phyloP scores from a whole-genome alignment of 192 early-diverging fungal genomes.

The Pilaira anomala region DNA sequence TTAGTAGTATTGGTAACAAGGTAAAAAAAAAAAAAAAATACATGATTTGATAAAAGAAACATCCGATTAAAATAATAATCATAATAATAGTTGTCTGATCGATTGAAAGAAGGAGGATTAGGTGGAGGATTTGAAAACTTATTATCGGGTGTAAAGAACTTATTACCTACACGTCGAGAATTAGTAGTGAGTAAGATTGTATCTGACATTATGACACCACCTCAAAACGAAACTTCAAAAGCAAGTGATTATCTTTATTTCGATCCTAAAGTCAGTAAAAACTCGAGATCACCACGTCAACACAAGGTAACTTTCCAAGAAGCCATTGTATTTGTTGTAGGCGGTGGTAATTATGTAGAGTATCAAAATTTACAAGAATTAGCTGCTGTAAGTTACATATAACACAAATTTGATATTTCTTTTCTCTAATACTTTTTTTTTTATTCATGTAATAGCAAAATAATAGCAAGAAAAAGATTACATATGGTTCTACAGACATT shows the following conservation, averaged over 20 bases:
- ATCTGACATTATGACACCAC: constrained; percentile 79
- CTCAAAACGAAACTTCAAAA: constrained; percentile 43
- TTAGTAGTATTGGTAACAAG: constrained; percentile 70
- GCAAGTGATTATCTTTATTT: constrained; percentile 86
- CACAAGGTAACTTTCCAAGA: constrained; percentile 71
- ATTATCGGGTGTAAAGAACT: constrained; percentile 89
- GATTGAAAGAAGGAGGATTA: constrained; percentile 63
- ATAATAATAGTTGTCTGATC: constrained; percentile 64
- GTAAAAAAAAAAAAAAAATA: no score
- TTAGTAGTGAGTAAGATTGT: constrained; percentile 82
- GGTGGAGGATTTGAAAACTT: constrained; percentile 71
- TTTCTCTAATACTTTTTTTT: constrained; percentile 15
- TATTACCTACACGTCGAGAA: constrained; percentile 89
- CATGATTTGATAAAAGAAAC: no score
- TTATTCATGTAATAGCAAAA: constrained; percentile 39
- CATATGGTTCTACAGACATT: constrained; percentile 93
- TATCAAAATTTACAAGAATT: constrained; percentile 94
- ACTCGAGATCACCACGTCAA: constrained; percentile 41
- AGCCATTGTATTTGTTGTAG: constrained; percentile 96
- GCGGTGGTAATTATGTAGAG: constrained; percentile 98
- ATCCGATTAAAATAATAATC: background rate
- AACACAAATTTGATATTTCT: background rate
- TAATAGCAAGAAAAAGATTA: constrained; percentile 67
- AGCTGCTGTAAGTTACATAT: constrained; percentile 55
- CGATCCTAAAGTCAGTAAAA: constrained; percentile 78